Conservation (phyloP, 495 filamentous ascomycete genomes). For the Tirmania nivea region DNA sequence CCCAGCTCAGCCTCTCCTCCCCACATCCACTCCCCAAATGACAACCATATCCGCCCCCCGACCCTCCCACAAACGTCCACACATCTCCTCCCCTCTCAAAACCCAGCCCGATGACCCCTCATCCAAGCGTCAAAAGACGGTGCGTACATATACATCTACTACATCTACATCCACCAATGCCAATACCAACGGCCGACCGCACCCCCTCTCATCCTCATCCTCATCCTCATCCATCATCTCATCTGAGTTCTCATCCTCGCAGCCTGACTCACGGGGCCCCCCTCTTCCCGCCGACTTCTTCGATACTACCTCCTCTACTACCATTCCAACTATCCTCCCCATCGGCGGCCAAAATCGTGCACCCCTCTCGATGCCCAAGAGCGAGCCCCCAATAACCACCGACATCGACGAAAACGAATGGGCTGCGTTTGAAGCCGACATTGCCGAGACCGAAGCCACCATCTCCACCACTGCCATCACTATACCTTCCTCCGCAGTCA, state of each 20-base stretch:
- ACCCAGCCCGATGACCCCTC: too few species aligned
- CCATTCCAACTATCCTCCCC: background rate
- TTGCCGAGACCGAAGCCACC: constrained; percentile 21
- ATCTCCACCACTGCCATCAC: constrained; percentile 1
- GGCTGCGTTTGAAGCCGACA: constrained; percentile 78
- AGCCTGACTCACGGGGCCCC: background rate
- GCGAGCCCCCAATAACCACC: constrained; percentile 2
- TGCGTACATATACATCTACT: background rate
- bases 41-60: too few species aligned
- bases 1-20: too few species aligned
- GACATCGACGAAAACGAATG: constrained; percentile 62
- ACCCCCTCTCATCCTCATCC: background rate
- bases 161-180: background rate
- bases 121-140: background rate
- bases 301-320: constrained; percentile 1
- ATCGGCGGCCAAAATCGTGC: background rate
- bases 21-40: too few species aligned
- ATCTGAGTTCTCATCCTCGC: background rate
- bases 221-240: background rate
- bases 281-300: constrained; percentile 13
- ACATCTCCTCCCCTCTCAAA: too few species aligned
- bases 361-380: background rate
- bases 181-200: background rate
- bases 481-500: constrained; percentile 26
- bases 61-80: too few species aligned